Evolutionary conservation across 140 eudicot genomes (phyloP).

Genomic region (Senecio squalidus): DNA sequence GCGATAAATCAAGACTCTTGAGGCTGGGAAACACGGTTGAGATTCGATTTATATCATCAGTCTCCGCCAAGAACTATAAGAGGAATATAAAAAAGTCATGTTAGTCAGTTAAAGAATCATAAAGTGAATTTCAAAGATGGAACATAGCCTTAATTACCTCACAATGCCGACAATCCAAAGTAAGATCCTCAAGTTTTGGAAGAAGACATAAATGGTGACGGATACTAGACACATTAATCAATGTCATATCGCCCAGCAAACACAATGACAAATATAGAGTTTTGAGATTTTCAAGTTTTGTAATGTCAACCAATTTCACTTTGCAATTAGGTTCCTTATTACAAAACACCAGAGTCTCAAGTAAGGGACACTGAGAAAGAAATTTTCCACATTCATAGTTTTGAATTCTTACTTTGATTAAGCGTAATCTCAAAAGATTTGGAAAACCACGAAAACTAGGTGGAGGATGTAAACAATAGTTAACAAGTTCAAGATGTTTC

Average conservation of each 20-base stretch:
- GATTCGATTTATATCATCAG: too few species aligned
- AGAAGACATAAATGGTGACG: slow-evolving; percentile 1
- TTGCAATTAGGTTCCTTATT: too few species aligned
- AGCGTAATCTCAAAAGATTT: slow-evolving; percentile 12
- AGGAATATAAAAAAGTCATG: too few species aligned
- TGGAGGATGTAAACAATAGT: background rate
- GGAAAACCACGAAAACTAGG: slow-evolving; percentile 5
- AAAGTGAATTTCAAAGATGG: background rate
- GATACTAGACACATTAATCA: background rate
- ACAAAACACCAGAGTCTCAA: background rate
- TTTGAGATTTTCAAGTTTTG: slow-evolving; percentile 7
- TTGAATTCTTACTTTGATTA: background rate
- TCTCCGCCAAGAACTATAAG: too few species aligned
- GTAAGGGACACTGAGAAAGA: slow-evolving; percentile 1
- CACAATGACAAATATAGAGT: background rate
- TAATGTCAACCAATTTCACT: background rate
- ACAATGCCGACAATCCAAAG: background rate
- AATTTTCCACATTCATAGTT: background rate
- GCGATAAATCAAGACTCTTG: too few species aligned
- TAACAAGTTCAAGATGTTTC: background rate
- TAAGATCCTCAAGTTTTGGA: slow-evolving; percentile 17
- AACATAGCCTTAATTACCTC: background rate
- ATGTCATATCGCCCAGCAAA: background rate
- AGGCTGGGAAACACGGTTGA: too few species aligned
- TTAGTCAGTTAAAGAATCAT: too few species aligned